Percentiles rank a stretch among this genome's conserved stretches.
Evolutionary conservation across 495 filamentous ascomycete species (phyloP).

Genomic region (Trichoderma erinaceum): DNA sequence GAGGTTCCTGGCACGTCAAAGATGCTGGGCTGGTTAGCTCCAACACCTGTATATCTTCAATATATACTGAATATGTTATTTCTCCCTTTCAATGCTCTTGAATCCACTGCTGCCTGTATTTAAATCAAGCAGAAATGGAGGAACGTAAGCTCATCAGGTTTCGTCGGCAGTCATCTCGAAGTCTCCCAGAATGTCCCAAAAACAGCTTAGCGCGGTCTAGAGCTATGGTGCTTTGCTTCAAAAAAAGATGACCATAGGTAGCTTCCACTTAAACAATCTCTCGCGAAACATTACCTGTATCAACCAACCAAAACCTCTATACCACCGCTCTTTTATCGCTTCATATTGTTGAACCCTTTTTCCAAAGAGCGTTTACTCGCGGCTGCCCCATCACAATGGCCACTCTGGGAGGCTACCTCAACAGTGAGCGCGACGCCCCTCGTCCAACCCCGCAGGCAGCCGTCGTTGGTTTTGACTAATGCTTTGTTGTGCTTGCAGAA

Average conservation of each 20-base stretch:
- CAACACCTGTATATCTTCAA: too few species aligned
- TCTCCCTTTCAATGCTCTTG: too few species aligned
- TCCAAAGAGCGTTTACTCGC: not conserved
- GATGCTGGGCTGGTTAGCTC: too few species aligned
- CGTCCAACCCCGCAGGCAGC: not conserved
- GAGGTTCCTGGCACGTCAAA: too few species aligned
- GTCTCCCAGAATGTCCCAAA: not conserved
- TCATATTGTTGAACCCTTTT: not conserved
- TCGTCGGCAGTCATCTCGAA: not conserved
- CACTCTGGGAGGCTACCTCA: conserved; percentile 15
- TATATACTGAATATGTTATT: too few species aligned
- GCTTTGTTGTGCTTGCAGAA: conserved; percentile 45
- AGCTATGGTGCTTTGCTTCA: not conserved
- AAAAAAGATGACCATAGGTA: not conserved
- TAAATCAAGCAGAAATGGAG: not conserved
- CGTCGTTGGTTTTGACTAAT: not conserved
- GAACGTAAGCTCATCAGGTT: not conserved
- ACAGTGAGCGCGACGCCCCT: conserved; percentile 12
- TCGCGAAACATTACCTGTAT: not conserved
- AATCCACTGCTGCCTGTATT: too few species aligned
- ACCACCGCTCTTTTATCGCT: not conserved
- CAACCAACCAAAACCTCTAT: not conserved
- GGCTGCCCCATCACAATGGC: conserved; percentile 4
- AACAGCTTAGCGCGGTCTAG: conserved; percentile 10
- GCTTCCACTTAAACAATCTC: not conserved